Conservation (phyloP, 768 basidiomycete genomes). For the Xanthoconium stramineum region DNA sequence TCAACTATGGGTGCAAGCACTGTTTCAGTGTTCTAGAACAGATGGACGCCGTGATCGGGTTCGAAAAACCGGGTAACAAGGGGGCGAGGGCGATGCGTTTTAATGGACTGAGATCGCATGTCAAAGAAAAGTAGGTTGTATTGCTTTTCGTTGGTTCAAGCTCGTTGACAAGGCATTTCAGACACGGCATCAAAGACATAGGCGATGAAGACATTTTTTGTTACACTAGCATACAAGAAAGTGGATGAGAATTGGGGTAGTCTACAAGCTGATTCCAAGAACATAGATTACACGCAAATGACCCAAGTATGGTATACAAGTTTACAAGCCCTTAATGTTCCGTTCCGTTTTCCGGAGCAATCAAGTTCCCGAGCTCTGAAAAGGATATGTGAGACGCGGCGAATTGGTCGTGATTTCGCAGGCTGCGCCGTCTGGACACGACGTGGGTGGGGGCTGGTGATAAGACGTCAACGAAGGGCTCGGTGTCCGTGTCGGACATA, state of each 20-base stretch:
- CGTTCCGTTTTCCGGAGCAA: slow-evolving; percentile 6
- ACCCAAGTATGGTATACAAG: no score
- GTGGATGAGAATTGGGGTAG: neutral
- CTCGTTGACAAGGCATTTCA: slow-evolving; percentile 23
- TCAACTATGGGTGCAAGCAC: slow-evolving; percentile 53
- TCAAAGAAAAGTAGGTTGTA: slow-evolving; percentile 54
- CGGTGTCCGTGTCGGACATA: slow-evolving; percentile 6
- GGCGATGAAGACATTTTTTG: slow-evolving; percentile 56
- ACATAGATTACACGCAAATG: no score
- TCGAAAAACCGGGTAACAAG: neutral
- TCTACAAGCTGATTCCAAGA: neutral
- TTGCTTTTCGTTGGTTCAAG: neutral
- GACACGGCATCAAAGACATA: slow-evolving; percentile 46
- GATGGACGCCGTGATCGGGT: neutral
- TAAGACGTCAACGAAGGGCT: slow-evolving; percentile 17
- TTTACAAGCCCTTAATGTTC: no score
- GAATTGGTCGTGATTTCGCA: slow-evolving; percentile 26
- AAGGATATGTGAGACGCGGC: slow-evolving; percentile 27
- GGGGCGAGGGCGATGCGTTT: slow-evolving; percentile 39
- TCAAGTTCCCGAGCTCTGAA: slow-evolving; percentile 24
- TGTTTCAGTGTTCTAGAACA: slow-evolving; percentile 29
- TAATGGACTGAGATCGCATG: slow-evolving; percentile 59
- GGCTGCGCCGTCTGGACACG: slow-evolving; percentile 12
- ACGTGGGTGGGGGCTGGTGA: slow-evolving; percentile 15
- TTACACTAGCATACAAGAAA: neutral